phyloP scores from a whole-genome alignment of 2,329 filamentous ascomycete genomes.

The Pyrenochaeta sp. region DNA sequence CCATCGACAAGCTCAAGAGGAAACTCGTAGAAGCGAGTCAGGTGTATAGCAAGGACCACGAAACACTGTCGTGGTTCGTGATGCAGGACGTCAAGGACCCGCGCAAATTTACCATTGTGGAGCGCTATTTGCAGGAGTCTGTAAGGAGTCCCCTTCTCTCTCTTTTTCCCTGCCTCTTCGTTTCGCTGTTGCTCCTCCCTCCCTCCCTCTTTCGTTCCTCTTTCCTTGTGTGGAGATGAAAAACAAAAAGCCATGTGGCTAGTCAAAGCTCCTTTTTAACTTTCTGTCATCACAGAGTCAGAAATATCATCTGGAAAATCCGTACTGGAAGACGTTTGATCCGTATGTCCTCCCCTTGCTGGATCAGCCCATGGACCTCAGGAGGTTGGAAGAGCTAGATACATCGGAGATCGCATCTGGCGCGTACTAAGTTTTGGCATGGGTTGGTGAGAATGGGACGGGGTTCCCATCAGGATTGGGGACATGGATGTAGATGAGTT shows the following conservation, averaged over 20 bases:
- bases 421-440: slow-evolving; percentile 33
- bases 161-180: neutral
- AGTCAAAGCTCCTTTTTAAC: neutral
- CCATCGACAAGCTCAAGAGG: slow-evolving; percentile 71
- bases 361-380: slow-evolving; percentile 73
- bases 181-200: no score
- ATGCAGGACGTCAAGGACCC: slow-evolving; percentile 77
- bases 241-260: no score
- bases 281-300: slow-evolving; percentile 38
- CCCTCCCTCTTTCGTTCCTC: no score
- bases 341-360: slow-evolving; percentile 75
- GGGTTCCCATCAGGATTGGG: no score
- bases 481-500: no score
- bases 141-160: slow-evolving; percentile 52
- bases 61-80: slow-evolving; percentile 73
- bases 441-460: slow-evolving; percentile 14
- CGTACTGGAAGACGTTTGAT: slow-evolving; percentile 80
- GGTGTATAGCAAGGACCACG: slow-evolving; percentile 75
- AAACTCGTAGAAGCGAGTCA: slow-evolving; percentile 79
- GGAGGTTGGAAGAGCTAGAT: slow-evolving; percentile 73
- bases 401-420: slow-evolving; percentile 51
- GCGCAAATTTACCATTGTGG: slow-evolving; percentile 77
- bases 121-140: slow-evolving; percentile 73
- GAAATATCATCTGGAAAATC: slow-evolving; percentile 64
- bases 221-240: no score